Percentiles rank a stretch among this genome's conserved stretches.
Evolutionary conservation across 2,329 filamentous ascomycete genomes (phyloP).

Genomic region (Apiospora marii): DNA sequence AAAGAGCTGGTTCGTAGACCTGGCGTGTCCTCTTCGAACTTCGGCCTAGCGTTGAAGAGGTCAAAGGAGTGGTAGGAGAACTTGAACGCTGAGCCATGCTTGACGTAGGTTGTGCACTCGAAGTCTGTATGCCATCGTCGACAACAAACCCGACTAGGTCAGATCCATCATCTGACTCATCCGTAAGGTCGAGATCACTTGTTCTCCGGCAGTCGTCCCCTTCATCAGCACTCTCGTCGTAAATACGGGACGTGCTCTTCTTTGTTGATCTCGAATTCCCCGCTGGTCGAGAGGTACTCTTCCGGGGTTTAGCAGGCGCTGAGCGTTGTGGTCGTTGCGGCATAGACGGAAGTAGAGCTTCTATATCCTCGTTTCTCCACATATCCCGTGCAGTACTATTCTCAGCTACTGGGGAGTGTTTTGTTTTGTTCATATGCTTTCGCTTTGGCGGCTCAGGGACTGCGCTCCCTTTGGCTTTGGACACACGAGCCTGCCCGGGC

Average conservation of each 20-base stretch:
- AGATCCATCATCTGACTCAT: conserved; percentile 44
- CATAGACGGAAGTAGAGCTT: not conserved
- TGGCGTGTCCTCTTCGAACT: conserved; percentile 25
- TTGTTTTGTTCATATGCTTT: conserved; percentile 23
- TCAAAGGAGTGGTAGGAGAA: conserved; percentile 36
- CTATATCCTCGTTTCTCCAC: conserved; percentile 25
- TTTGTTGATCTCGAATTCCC: not conserved
- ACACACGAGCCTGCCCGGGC: conserved; percentile 25
- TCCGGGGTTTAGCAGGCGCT: not conserved
- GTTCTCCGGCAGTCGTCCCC: conserved; percentile 45
- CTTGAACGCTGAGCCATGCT: conserved; percentile 36
- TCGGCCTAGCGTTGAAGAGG: conserved; percentile 30
- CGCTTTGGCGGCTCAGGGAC: conserved; percentile 30
- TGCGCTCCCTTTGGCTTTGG: not conserved
- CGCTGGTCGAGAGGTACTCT: not conserved
- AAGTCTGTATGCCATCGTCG: conserved; percentile 41
- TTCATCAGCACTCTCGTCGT: conserved; percentile 46
- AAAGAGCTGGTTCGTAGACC: conserved; percentile 36
- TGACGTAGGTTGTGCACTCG: conserved; percentile 38
- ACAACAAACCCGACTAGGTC: conserved; percentile 44
- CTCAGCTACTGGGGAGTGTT: conserved; percentile 21
- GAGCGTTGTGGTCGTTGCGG: not conserved
- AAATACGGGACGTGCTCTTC: conserved; percentile 26
- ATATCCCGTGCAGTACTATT: not conserved
- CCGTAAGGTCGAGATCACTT: conserved; percentile 46